Conservation (phyloP, 805 yeast species). For the Candida silvatica region DNA sequence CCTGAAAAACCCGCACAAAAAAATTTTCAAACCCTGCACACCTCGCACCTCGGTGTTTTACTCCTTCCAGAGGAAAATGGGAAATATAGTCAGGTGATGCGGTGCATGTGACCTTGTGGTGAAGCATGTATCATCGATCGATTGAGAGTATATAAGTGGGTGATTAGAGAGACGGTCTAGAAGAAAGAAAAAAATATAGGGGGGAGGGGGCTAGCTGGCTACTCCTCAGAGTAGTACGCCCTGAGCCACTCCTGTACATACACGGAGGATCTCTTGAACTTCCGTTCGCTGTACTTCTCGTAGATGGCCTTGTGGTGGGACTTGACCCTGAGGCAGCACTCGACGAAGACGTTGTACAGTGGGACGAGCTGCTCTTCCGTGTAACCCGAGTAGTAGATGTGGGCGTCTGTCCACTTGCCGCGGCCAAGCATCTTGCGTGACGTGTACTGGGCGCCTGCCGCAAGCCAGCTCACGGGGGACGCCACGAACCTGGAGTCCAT, state of each 20-base stretch:
- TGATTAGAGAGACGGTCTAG: not conserved
- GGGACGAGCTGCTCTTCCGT: slow-evolving; percentile 80
- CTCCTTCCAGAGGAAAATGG: too few relatives aligned
- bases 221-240: slow-evolving; percentile 3
- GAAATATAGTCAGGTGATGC: too few relatives aligned
- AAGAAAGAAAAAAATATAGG: not conserved
- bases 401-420: slow-evolving; percentile 79
- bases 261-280: slow-evolving; percentile 69
- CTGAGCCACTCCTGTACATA: slow-evolving; percentile 70
- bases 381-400: slow-evolving; percentile 87
- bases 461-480: slow-evolving; percentile 62
- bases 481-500: slow-evolving; percentile 70
- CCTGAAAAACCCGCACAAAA: too few relatives aligned
- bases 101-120: too few relatives aligned
- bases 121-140: too few relatives aligned
- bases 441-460: slow-evolving; percentile 80
- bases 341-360: slow-evolving; percentile 63
- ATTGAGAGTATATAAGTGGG: not conserved
- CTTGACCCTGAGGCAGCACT: slow-evolving; percentile 52
- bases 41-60: too few relatives aligned
- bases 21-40: too few relatives aligned
- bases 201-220: not conserved
- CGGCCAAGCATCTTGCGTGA: slow-evolving; percentile 67
- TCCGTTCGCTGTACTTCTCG: slow-evolving; percentile 83
- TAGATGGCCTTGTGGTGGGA: slow-evolving; percentile 70